Base-by-base conservation (phyloP, 2,329 filamentous ascomycete genomes). In the Acrocalymma vagum region DNA sequence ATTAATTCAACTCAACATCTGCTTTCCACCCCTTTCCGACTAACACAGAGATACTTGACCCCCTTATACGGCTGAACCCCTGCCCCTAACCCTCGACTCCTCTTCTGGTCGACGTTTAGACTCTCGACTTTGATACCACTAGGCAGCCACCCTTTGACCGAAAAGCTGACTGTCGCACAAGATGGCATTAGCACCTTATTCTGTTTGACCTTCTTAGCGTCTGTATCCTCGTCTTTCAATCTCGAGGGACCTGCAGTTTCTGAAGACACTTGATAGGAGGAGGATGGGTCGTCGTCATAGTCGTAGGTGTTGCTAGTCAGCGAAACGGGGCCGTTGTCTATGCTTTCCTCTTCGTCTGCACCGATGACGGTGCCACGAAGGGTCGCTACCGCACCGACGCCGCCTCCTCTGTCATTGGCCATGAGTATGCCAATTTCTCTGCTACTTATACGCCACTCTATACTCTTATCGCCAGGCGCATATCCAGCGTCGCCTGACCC, bases 61-160 rank as follows among this genome's bases (percentile, higher is more conserved):
- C 94, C 94, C 73, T 97, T 99, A 72, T 96, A 97, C 16, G 94
- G 94, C 72, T 91, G 95, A 25, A 97, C 84, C 3, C 88, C 84
- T 53, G 95, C 90, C 0, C 90, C 90, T 29, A 99, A 62, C 0
- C 94, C 94, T 42, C 86, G 82, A 69, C 90, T 95, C 73, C 86
- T 91, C 67, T 88, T 86, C n/a, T 83, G 77, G 65, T 86, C 82
- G 10, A 86, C 70, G n/a, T 75, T 74, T 47, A 86, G 62, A 53
- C 78, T 80, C 37, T 86, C 83, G 2, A 86, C 83, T 46, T 77
- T 81, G 55, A 86, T 77, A 3, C 83, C 83, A 51, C 82, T 85
- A 0, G 83, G 78, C 25, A 86, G 64, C 82, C 83, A 85, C 2
- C 83, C 83, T 48, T 82, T 82, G 29, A 85, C 79, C 16, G 69